Evolutionary conservation across 1,284 basidiomycete species (phyloP).

Genomic region (Earliella scabrosa): DNA sequence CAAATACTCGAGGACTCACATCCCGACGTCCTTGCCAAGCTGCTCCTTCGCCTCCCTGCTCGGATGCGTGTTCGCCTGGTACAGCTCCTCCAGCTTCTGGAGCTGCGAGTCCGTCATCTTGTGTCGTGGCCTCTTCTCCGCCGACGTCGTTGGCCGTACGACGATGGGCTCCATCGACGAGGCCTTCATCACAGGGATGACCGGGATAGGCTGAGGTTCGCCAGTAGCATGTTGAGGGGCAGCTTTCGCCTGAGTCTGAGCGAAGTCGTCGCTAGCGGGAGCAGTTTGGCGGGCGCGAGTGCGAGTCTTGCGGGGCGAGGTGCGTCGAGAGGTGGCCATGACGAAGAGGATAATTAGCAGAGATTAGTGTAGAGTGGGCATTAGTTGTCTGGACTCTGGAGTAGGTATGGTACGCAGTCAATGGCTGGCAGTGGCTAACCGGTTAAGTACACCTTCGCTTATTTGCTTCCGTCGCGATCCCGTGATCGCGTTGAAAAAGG

Average conservation of each 20-base stretch:
- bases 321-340: too few relatives aligned
- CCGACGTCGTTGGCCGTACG: neutral
- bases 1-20: constrained; percentile 38
- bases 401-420: too few relatives aligned
- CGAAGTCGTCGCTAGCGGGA: neutral
- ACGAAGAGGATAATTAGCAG: neutral
- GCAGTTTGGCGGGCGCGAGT: constrained; percentile 9
- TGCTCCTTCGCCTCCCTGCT: constrained; percentile 42
- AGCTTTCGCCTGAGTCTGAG: neutral
- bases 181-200: constrained; percentile 11
- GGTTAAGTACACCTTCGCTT: too few relatives aligned
- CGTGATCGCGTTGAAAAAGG: constrained; percentile 18
- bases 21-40: constrained; percentile 40
- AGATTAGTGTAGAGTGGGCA: neutral
- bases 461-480: neutral
- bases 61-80: constrained; percentile 43
- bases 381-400: neutral
- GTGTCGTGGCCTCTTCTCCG: constrained; percentile 39
- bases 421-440: too few relatives aligned
- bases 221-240: neutral
- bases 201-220: neutral
- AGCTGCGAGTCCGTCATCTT: constrained; percentile 45
- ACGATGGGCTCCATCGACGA: constrained; percentile 11
- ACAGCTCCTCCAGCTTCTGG: constrained; percentile 42
- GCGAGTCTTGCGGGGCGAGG: constrained; percentile 12